Conservation (phyloP, 441 rosid species). For the Gossypium aridum region DNA sequence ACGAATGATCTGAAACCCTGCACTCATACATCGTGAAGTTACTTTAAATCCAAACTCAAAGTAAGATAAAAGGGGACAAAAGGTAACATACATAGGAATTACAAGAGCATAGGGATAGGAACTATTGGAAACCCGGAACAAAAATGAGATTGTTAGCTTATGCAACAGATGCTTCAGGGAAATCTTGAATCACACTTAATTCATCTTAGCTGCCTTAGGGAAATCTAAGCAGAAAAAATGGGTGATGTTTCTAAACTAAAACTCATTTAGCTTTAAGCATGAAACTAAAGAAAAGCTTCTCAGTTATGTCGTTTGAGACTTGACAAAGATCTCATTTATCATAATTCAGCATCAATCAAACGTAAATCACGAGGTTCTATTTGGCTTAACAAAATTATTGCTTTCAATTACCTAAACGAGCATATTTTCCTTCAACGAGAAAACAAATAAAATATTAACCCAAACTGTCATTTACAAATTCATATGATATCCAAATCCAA, state of each 20-base stretch:
- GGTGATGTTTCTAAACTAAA: background rate
- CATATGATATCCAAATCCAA: background rate
- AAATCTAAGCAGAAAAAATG: background rate
- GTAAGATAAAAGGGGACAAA: background rate
- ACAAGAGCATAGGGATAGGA: background rate
- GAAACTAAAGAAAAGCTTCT: background rate
- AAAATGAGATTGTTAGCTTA: background rate
- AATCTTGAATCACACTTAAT: background rate
- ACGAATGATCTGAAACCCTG: slow-evolving; percentile 97
- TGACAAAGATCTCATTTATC: slow-evolving; percentile 3
- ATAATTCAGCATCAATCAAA: background rate
- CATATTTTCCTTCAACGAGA: background rate
- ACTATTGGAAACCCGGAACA: background rate
- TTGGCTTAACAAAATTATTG: background rate
- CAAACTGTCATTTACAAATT: background rate
- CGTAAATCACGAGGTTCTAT: background rate
- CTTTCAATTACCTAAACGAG: background rate
- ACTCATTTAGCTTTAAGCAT: background rate
- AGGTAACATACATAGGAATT: background rate
- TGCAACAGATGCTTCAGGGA: background rate
- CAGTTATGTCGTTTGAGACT: background rate
- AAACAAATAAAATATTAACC: background rate
- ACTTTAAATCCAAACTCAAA: background rate
- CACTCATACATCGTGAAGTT: slow-evolving; percentile 9
- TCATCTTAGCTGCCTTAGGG: background rate